Percentiles rank a stretch among this genome's conserved stretches.
phyloP scores from a whole-genome alignment of 208 protist species.

The Zelonia costaricensis region DNA sequence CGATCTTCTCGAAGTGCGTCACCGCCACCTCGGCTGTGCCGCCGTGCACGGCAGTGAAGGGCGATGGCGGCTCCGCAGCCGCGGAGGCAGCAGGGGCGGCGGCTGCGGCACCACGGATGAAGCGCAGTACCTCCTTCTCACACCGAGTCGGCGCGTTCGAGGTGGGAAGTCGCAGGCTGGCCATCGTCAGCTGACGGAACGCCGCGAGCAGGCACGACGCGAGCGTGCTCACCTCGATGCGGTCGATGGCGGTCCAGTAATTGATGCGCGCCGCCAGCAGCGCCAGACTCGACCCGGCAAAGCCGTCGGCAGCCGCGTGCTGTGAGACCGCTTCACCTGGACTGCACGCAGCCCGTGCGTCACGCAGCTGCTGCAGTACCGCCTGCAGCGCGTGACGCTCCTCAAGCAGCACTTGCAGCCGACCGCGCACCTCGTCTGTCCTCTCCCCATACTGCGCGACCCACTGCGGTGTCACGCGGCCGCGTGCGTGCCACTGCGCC shows the following conservation, averaged over 20 bases:
- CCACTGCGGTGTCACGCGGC: constrained; percentile 24
- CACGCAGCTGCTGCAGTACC: background rate
- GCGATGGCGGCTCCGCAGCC: constrained; percentile 1
- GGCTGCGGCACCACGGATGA: constrained; percentile 71
- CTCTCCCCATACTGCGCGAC: constrained; percentile 23
- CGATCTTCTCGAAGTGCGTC: background rate
- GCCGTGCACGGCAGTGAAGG: background rate
- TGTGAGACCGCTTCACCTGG: background rate
- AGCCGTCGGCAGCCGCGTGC: background rate
- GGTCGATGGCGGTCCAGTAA: constrained; percentile 36
- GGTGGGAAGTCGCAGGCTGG: constrained; percentile 55
- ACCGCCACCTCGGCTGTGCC: background rate
- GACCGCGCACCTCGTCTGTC: constrained; percentile 20
- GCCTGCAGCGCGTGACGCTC: constrained; percentile 15
- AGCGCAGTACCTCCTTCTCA: constrained; percentile 57
- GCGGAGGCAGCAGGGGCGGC: too few relatives aligned
- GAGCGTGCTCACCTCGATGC: constrained; percentile 32
- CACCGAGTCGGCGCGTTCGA: constrained; percentile 47
- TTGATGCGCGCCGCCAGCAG: constrained; percentile 30
- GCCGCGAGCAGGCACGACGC: constrained; percentile 36
- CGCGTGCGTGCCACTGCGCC: constrained; percentile 18
- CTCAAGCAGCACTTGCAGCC: constrained; percentile 15
- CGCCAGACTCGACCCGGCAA: background rate
- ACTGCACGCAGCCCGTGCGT: too few relatives aligned
- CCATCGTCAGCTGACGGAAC: constrained; percentile 59